Conservation (phyloP, 2,329 filamentous ascomycete genomes). For the Diaporthe aspalathi region DNA sequence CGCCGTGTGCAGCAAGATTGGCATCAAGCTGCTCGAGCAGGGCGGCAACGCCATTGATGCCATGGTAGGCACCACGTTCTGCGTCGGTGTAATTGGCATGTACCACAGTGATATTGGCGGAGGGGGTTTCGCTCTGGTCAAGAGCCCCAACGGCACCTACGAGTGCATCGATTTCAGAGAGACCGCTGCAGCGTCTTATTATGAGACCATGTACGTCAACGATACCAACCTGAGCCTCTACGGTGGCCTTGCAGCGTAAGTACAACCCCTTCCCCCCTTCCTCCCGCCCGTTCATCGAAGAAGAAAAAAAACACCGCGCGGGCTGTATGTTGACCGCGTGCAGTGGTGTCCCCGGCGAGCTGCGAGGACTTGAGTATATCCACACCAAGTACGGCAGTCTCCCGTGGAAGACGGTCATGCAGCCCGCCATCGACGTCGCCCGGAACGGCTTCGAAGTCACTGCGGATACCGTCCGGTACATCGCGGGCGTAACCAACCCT, state of each 20-base stretch:
- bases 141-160: slow-evolving; percentile 72
- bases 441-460: slow-evolving; percentile 78
- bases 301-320: too few species aligned
- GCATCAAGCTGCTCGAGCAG: slow-evolving; percentile 64
- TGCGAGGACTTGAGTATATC: slow-evolving; percentile 79
- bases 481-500: slow-evolving; percentile 62
- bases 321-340: not conserved
- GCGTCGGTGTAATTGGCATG: slow-evolving; percentile 72
- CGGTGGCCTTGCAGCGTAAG: slow-evolving; percentile 78
- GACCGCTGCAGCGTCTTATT: slow-evolving; percentile 82
- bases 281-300: slow-evolving; percentile 33
- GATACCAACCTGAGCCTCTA: slow-evolving; percentile 72
- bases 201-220: slow-evolving; percentile 83
- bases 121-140: slow-evolving; percentile 83
- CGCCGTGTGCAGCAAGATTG: slow-evolving; percentile 68
- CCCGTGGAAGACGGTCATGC: slow-evolving; percentile 74
- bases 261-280: slow-evolving; percentile 51
- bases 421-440: slow-evolving; percentile 78
- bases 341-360: slow-evolving; percentile 75
- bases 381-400: slow-evolving; percentile 75
- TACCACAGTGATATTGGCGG: slow-evolving; percentile 79
- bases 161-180: slow-evolving; percentile 90
- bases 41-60: slow-evolving; percentile 77
- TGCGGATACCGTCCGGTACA: slow-evolving; percentile 77
- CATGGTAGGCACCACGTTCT: slow-evolving; percentile 72